These are phyloP conservation scores for Neurospora sp. DNA, from an alignment of 495 filamentous ascomycete genomes.

Conservation along the genomic window DNA sequence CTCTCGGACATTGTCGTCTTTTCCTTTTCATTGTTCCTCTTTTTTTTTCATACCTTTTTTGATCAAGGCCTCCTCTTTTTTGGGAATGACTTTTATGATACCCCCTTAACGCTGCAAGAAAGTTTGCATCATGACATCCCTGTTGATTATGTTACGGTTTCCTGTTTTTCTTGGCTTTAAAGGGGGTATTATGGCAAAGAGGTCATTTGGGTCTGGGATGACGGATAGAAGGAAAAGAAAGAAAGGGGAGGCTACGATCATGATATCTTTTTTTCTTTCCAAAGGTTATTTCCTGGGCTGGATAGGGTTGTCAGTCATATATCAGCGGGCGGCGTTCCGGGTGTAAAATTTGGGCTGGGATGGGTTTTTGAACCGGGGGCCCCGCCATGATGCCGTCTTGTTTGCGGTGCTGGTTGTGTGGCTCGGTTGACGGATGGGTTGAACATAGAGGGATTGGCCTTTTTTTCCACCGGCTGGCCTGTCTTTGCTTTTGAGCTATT, in stretches of 20 bases:
- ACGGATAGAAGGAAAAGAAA: neutral
- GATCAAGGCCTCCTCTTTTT: conserved; percentile 2
- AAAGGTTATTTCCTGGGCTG: neutral
- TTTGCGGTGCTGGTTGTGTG: neutral
- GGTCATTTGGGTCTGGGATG: neutral
- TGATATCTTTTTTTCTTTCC: neutral
- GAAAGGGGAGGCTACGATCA: neutral
- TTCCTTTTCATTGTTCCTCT: neutral
- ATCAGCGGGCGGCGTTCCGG: neutral
- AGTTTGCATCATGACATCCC: neutral
- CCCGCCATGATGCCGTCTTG: neutral
- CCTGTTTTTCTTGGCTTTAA: neutral
- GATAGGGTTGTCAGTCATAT: neutral
- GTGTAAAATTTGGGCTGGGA: neutral
- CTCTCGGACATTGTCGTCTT: neutral
- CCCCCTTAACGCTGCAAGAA: neutral
- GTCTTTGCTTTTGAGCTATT: neutral
- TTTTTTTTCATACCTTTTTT: neutral
- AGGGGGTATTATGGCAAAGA: neutral
- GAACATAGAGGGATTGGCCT: neutral
- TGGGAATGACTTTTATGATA: neutral
- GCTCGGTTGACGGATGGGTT: neutral
- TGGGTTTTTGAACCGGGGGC: neutral
- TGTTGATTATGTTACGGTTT: neutral
- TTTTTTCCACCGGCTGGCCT: neutral